phyloP scores from a whole-genome alignment of 2,329 filamentous ascomycete genomes.

The Chaetothyriales sp. region DNA sequence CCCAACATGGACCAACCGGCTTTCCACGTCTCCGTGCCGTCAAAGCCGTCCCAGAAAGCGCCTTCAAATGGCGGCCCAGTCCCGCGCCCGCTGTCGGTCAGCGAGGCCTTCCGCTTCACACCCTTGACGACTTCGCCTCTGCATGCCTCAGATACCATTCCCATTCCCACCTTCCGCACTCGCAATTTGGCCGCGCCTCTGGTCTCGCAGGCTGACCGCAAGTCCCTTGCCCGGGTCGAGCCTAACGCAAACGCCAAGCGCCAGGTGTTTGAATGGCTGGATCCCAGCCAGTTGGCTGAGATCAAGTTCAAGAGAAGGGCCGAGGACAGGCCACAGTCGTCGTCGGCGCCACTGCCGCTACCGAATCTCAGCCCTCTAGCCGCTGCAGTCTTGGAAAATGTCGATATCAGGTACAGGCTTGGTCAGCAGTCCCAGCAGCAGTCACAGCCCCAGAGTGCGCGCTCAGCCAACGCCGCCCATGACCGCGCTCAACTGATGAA shows the following conservation, averaged over 20 bases:
- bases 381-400: not conserved
- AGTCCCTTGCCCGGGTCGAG: conserved; percentile 6
- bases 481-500: not conserved
- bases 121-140: conserved; percentile 32
- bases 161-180: conserved; percentile 8
- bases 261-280: conserved; percentile 7
- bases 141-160: conserved; percentile 21
- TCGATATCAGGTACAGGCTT: not conserved
- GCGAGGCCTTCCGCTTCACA: conserved; percentile 34
- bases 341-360: not conserved
- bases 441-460: not conserved
- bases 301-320: conserved; percentile 2
- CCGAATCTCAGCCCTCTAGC: not conserved
- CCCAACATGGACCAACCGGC: conserved; percentile 2
- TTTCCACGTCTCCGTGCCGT: conserved; percentile 3
- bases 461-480: not conserved
- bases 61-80: not conserved
- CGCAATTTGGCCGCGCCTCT: not conserved
- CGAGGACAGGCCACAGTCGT: not conserved
- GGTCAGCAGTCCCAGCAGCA: conserved; percentile 2
- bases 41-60: not conserved
- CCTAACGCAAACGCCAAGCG: conserved; percentile 8
- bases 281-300: conserved; percentile 8
- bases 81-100: conserved; percentile 27
- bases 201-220: conserved; percentile 7